phyloP scores from a whole-genome alignment of 2,329 filamentous ascomycete species.

The Ophioceras dolichostomum region DNA sequence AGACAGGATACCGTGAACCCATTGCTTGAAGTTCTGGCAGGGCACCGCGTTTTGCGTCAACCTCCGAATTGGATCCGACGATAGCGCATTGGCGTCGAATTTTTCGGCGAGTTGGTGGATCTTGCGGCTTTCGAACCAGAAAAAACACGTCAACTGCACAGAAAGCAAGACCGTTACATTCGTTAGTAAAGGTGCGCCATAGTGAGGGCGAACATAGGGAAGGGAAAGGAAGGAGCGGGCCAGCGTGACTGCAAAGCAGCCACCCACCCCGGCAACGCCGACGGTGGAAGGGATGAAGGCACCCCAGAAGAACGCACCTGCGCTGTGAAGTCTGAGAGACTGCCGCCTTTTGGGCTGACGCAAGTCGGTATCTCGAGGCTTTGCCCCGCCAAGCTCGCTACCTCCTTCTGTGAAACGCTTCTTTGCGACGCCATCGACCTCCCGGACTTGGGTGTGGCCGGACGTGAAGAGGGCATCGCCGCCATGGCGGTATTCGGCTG shows the following conservation, averaged over 20 bases:
- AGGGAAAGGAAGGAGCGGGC: too few species aligned
- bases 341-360: constrained; percentile 65
- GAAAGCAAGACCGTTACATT: too few species aligned
- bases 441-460: constrained; percentile 24
- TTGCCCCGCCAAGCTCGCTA: constrained; percentile 31
- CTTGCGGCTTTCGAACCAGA: constrained; percentile 92
- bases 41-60: constrained; percentile 65
- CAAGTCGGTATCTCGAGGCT: constrained; percentile 62
- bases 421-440: constrained; percentile 13
- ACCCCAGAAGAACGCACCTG: too few species aligned
- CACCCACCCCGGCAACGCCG: too few species aligned
- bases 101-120: constrained; percentile 65
- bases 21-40: constrained; percentile 74
- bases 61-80: constrained; percentile 28
- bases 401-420: constrained; percentile 14
- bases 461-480: constrained; percentile 21
- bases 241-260: too few species aligned
- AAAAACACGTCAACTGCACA: constrained; percentile 77
- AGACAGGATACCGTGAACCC: constrained; percentile 80
- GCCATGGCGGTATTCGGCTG: constrained; percentile 8
- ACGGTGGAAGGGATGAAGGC: too few species aligned
- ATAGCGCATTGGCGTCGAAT: constrained; percentile 28
- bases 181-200: too few species aligned
- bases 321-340: constrained; percentile 70
- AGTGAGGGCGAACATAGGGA: too few species aligned